These are phyloP conservation scores for Carex arenaria DNA, from an alignment of 202 grass and related monocot species.

Conservation along the genomic window DNA sequence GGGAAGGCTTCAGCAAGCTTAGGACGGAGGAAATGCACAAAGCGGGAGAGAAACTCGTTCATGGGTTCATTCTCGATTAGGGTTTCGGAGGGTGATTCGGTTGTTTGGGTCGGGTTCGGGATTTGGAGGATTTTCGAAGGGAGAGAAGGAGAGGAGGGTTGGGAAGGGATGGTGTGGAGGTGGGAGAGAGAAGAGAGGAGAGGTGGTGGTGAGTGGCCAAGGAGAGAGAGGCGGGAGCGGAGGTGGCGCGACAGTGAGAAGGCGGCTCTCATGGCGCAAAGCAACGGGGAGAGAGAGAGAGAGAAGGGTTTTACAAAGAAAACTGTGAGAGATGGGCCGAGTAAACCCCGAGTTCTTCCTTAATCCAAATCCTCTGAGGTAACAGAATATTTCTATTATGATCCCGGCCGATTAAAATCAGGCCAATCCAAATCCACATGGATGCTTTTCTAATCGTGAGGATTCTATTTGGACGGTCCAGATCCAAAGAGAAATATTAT, in stretches of 20 bases:
- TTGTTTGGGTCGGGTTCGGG: constrained; percentile 6
- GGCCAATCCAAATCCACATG: too few relatives aligned
- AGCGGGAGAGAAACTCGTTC: constrained; percentile 69
- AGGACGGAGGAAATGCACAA: constrained; percentile 58
- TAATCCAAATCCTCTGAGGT: too few relatives aligned
- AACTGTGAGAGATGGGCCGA: too few relatives aligned
- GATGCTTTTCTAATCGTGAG: too few relatives aligned
- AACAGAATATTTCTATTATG: too few relatives aligned
- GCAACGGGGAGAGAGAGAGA: constrained; percentile 19
- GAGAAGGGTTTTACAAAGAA: neutral
- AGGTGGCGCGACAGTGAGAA: constrained; percentile 44
- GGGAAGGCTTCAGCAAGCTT: constrained; percentile 53
- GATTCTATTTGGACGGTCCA: too few relatives aligned
- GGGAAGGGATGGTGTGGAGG: constrained; percentile 21
- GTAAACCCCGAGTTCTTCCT: too few relatives aligned
- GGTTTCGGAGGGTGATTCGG: constrained; percentile 23
- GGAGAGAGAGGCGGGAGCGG: constrained; percentile 27
- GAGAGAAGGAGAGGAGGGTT: constrained; percentile 1
- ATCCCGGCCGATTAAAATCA: too few relatives aligned
- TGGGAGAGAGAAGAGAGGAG: constrained; percentile 3
- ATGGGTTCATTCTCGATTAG: constrained; percentile 19
- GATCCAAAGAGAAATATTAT: too few relatives aligned
- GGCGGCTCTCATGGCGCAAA: constrained; percentile 64
- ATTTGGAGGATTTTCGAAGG: constrained; percentile 52
- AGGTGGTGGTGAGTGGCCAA: constrained; percentile 10